phyloP scores from a whole-genome alignment of 805 yeast genomes.

The Pichia manshurica region DNA sequence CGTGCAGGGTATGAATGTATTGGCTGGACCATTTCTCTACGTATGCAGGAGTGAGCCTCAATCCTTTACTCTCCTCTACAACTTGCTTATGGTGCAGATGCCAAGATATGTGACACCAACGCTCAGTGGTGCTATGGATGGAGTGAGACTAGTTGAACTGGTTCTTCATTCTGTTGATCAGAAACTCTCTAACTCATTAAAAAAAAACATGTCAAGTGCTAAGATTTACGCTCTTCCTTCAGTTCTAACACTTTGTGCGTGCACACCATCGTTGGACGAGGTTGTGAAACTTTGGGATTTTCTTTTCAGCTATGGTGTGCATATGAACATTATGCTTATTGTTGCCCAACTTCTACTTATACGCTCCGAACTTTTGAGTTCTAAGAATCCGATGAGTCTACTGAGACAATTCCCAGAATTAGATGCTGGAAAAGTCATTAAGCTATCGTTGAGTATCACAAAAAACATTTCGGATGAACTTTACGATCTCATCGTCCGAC shows the following conservation, averaged over 20 bases:
- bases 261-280: slow-evolving; percentile 78
- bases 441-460: slow-evolving; percentile 72
- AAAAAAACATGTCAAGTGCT: slow-evolving; percentile 65
- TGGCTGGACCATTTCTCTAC: slow-evolving; percentile 78
- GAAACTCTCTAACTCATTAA: slow-evolving; percentile 52
- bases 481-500: slow-evolving; percentile 58
- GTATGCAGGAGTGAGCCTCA: slow-evolving; percentile 77
- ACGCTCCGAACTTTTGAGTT: slow-evolving; percentile 53
- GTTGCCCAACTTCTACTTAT: slow-evolving; percentile 76
- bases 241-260: slow-evolving; percentile 77
- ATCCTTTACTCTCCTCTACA: slow-evolving; percentile 68
- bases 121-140: slow-evolving; percentile 76
- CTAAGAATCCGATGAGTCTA: slow-evolving; percentile 67
- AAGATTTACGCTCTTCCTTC: slow-evolving; percentile 84
- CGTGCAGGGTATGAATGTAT: slow-evolving; percentile 90
- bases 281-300: slow-evolving; percentile 84
- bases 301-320: slow-evolving; percentile 84
- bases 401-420: slow-evolving; percentile 67
- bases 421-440: slow-evolving; percentile 68
- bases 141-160: slow-evolving; percentile 64
- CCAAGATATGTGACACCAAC: slow-evolving; percentile 77
- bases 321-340: slow-evolving; percentile 76
- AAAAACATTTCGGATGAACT: slow-evolving; percentile 65
- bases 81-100: slow-evolving; percentile 54
- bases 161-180: slow-evolving; percentile 71